Conservation (phyloP, 495 filamentous ascomycete genomes). For the Neurospora sp. region DNA sequence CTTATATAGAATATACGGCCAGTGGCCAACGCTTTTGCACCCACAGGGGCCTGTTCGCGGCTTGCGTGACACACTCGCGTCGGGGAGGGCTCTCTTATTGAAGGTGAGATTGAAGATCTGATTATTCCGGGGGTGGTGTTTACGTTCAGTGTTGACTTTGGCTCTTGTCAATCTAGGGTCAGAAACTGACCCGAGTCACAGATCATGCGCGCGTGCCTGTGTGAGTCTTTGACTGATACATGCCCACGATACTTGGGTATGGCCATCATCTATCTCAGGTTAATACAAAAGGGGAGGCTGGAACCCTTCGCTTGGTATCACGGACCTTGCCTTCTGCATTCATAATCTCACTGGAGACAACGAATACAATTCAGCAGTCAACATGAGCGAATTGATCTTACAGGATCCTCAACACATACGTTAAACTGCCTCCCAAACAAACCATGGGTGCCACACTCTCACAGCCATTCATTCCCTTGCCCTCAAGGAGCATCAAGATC, state of each 20-base stretch:
- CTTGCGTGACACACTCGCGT: neutral
- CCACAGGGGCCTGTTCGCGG: neutral
- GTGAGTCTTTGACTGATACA: neutral
- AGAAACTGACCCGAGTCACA: neutral
- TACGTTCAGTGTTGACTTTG: neutral
- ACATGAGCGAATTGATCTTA: no score
- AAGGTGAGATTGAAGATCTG: neutral
- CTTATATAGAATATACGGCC: neutral
- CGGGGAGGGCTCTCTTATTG: neutral
- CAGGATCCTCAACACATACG: no score
- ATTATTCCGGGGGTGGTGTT: neutral
- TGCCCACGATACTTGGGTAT: fast-evolving
- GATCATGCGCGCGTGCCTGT: neutral
- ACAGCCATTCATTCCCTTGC: neutral
- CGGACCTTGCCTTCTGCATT: neutral
- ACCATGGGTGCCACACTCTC: neutral
- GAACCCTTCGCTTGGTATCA: neutral
- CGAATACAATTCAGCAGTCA: no score
- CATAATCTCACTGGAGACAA: neutral
- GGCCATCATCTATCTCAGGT: neutral
- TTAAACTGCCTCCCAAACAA: no score
- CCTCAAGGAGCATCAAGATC: neutral
- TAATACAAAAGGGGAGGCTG: neutral
- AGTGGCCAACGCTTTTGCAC: neutral
- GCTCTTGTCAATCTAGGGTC: neutral